A percentile compares a stretch with the other conserved stretches of the same genome.
These are phyloP conservation scores for Senna siamea DNA, from an alignment of 306 rosid species.

Conservation along the genomic window DNA sequence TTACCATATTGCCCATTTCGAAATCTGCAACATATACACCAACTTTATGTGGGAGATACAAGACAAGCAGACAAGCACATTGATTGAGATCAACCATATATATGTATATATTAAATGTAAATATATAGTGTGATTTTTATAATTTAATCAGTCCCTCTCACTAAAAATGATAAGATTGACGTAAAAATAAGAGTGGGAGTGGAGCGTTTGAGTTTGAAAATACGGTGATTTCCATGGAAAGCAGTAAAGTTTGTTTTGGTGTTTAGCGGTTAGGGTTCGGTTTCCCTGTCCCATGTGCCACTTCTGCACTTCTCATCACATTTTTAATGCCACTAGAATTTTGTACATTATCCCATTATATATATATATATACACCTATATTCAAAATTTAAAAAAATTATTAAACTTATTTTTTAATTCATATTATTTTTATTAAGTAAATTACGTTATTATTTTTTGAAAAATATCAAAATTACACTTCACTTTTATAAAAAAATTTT, in stretches of 20 bases:
- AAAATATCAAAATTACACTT: no score
- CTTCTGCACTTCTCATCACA: neutral
- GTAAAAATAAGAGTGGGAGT: neutral
- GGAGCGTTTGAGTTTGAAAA: slow-evolving; percentile 12
- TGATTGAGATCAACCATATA: neutral
- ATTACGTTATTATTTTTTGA: no score
- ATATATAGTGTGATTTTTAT: no score
- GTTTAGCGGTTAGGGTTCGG: slow-evolving; percentile 45
- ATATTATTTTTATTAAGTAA: no score
- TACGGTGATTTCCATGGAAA: slow-evolving; percentile 46
- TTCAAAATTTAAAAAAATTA: no score
- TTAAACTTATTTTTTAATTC: no score
- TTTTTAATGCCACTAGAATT: no score
- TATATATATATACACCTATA: no score
- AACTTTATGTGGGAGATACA: neutral
- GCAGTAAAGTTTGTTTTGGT: slow-evolving; percentile 48
- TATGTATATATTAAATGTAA: no score
- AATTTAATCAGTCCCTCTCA: neutral
- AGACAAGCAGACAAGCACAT: neutral
- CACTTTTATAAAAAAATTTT: no score
- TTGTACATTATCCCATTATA: no score
- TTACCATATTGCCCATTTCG: slow-evolving; percentile 41
- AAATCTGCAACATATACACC: neutral
- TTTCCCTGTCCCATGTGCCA: slow-evolving; percentile 42
- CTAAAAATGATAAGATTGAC: no score